Evolutionary conservation across 345 rosid genomes (phyloP), one percentile per base, ranked within the genome.

Genomic region (Bruguiera sexangula): DNA sequence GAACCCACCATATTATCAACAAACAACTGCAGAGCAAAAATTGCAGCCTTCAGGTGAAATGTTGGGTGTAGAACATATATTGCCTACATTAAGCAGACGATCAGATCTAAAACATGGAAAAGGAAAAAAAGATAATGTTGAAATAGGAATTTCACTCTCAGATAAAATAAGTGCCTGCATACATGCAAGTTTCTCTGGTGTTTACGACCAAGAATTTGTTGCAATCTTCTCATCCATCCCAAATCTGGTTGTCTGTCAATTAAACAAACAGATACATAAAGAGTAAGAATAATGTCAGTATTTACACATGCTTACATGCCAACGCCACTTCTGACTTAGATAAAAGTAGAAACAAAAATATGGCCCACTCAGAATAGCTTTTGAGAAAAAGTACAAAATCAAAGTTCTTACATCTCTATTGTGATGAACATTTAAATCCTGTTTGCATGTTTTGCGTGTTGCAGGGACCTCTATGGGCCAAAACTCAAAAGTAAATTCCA

Each of bases 31-130:
- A 96, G 73, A 22, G 96, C 85, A 39, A 96, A 81, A 72, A 89
- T 63, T 54, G 96, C 58, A 24, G 96, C 86, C 77, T 89, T 96
- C 86, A 96, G 82, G 62, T 90, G 97, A 55, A 96, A 82, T 72
- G 88, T 89, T 59, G 97, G 97, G 71, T 96, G 99, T 76, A 96
- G 97, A 75, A 96, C 89, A 79, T 95, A 92, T 60, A 95, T 86
- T 16, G 93, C 96, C 98, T 95, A 66, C 72, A 83, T 3, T 54
- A 21, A 71, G 72, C 27, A 73, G 52, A 62, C 20, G 36, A 66
- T 21, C 31, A 22, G 61, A 65, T 74, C 24, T 77, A 61, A 68
- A 61, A 57, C 55, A 55, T n/a, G 37, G 8, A 55, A 22, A n/a
- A 26, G 27, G 15, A 8, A 15, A 55, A 55, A n/a, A 55, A 22